Evolutionary conservation across 225 moss, liverwort and hornwort species (phyloP), one percentile per base, ranked within the genome.

Genomic region (Pseudisothecium myosuroides): DNA sequence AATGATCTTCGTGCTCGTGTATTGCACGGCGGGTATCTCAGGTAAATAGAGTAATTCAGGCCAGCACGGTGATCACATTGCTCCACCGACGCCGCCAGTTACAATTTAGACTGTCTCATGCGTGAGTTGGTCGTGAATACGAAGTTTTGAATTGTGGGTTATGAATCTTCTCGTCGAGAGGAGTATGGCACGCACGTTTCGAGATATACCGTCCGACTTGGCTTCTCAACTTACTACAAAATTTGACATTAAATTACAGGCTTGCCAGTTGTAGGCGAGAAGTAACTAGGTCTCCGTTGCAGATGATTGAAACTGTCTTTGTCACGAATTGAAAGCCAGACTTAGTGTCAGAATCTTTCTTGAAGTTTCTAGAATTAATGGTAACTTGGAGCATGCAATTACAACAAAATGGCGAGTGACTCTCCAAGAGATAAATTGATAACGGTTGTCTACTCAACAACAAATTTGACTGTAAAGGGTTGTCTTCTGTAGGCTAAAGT

Each of bases 1-100:
- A 68, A 93, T 93, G 93, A 93, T 93, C 87, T 93, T 93, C 77
- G 93, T 93, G 63, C 93, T 93, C 37, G 93, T 93, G 17, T 93
- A 93, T 50, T 93, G 93, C 91, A 93, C 92, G 45, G 92, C 93
- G 18, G 93, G 93, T 14, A 91, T 93, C 77, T 93, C 93, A 89
- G 93, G 93, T 93, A 68, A 58, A 39, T 10, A 39, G 80, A 80
- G 39, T 28, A 59, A 18, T 43, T 76, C 62, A 29, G 29, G n/a
- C 20, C 34, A 45, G 23, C 47, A 43, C 8, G 41, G 23, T 34
- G 34, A 31, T 43, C 71, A 18, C 45, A 60, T 27, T 45, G 11
- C 18, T 59, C 47, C 47, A 34, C 22, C 10, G 71, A 16, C 7
- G 23, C 17, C 14, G 21, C 45, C 17, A 17, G 45, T 73, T 14